Base-by-base conservation (phyloP, 2,329 filamentous ascomycete genomes). In the Clarireedia hainanense region DNA sequence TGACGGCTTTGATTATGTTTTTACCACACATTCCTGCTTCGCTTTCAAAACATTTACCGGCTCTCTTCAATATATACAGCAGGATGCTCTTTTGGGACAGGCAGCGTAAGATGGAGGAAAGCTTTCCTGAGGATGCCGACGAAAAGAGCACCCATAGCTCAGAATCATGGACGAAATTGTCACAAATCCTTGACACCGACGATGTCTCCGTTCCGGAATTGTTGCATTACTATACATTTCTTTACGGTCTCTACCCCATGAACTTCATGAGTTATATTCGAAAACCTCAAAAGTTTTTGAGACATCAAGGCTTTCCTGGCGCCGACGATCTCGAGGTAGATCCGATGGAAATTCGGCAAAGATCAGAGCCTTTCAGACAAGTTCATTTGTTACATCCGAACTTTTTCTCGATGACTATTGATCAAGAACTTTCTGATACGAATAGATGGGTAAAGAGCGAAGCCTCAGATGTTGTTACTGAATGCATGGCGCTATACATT, bases 201-300 rank as follows among this genome's bases (percentile, higher is more conserved):
- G 81, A 82, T 43, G 76, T 78, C 5, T 74, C 78, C 3, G 80
- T 89, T 2, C 81, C 84, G 5, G 84, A 89, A 58, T 76, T 92
- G 1, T 72, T 84, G 52, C 81, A 85, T 63, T 91, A 89, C 69
- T 94, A 91, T 64, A 91, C 88, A 2, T 85, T 91, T 26, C 75
- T 94, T 0, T 94, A 94, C 63, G 89, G 89, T 0, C 73, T 94
- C 4, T 94, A 92, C 61, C 89, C 89, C 1, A 81, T 92, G 66
- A 92, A 92, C 68, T 90, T 94, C 63, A 87, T 90, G 81, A 86
- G 86, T 69, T 94, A 92, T 67, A 86, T 94, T 59, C 81, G 88
- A 56, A 92, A 92, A 66, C 88, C 89, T 3, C 83, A 90, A 62
- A 82, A 86, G 60, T 92, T 88, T 66, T 74, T 94, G 9, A 84